Evolutionary conservation across 163 green algal genomes (phyloP).

Genomic region (Chlorella variabilis): DNA sequence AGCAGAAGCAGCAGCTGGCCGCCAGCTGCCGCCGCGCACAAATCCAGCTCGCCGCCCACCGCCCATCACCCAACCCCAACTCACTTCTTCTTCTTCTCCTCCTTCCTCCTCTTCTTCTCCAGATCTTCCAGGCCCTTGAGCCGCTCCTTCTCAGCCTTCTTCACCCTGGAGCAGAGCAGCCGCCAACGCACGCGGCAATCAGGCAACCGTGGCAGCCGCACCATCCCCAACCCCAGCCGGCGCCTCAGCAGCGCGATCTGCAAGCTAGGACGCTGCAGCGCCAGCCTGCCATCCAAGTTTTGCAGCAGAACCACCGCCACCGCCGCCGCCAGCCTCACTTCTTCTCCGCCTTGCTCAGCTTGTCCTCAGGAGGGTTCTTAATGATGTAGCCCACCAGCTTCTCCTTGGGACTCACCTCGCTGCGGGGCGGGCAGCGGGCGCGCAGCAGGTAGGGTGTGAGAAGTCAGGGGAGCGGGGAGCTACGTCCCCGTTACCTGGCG

Average conservation of each 20-base stretch:
- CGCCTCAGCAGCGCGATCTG: too few relatives aligned
- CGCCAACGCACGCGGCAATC: not conserved
- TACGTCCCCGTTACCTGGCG: too few relatives aligned
- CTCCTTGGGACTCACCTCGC: slow-evolving; percentile 92
- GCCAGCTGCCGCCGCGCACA: not conserved
- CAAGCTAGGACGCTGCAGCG: not conserved
- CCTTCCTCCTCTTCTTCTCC: slow-evolving; percentile 77
- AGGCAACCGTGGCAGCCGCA: not conserved
- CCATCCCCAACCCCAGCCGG: not conserved
- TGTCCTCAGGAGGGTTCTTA: slow-evolving; percentile 97
- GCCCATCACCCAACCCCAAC: slow-evolving; percentile 3
- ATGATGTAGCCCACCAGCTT: slow-evolving; percentile 99
- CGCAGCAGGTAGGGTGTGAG: too few relatives aligned
- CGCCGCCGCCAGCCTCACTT: slow-evolving; percentile 71
- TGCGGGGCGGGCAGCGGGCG: not conserved
- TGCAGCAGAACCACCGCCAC: too few relatives aligned
- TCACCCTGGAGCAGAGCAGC: slow-evolving; percentile 64
- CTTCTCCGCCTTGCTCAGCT: slow-evolving; percentile 92
- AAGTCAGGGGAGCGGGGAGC: too few relatives aligned
- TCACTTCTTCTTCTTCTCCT: slow-evolving; percentile 82
- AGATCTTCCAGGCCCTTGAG: slow-evolving; percentile 70
- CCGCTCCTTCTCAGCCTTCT: slow-evolving; percentile 90
- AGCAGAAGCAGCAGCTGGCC: too few relatives aligned
- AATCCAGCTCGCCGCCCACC: not conserved
- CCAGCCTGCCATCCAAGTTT: not conserved